Conservation (phyloP, 2,329 filamentous ascomycete species). For the Aspergillus alliaceus region DNA sequence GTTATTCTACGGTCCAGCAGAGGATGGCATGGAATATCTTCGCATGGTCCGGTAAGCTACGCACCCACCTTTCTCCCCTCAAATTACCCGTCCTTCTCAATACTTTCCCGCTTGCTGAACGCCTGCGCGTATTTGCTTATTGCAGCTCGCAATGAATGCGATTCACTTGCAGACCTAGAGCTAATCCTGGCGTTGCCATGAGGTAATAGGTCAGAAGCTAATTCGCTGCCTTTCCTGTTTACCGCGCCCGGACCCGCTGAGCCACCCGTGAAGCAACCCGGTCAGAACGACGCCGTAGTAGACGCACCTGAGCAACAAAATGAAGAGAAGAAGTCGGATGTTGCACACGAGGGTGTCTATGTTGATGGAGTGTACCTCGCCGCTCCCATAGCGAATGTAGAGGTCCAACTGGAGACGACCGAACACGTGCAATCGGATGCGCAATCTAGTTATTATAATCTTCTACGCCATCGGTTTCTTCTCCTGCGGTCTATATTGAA, state of each 20-base stretch:
- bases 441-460: slow-evolving; percentile 66
- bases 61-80: slow-evolving; percentile 24
- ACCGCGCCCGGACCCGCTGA: slow-evolving; percentile 55
- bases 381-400: background rate
- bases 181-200: slow-evolving; percentile 13
- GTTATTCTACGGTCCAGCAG: slow-evolving; percentile 66
- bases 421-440: slow-evolving; percentile 46
- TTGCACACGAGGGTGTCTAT: background rate
- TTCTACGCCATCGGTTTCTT: slow-evolving; percentile 65
- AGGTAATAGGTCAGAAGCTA: slow-evolving; percentile 68
- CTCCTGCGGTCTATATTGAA: slow-evolving; percentile 64
- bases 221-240: slow-evolving; percentile 68
- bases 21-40: slow-evolving; percentile 69
- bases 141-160: slow-evolving; percentile 14
- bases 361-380: slow-evolving; percentile 8
- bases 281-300: background rate
- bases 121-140: slow-evolving; percentile 7
- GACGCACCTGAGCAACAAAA: slow-evolving; percentile 33
- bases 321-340: slow-evolving; percentile 10
- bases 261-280: background rate
- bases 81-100: slow-evolving; percentile 15
- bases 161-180: background rate
- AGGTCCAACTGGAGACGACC: slow-evolving; percentile 13
- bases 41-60: slow-evolving; percentile 66
- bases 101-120: slow-evolving; percentile 21